Base-by-base conservation (phyloP, 2,329 filamentous ascomycete genomes). In the Penicillium sp. region DNA sequence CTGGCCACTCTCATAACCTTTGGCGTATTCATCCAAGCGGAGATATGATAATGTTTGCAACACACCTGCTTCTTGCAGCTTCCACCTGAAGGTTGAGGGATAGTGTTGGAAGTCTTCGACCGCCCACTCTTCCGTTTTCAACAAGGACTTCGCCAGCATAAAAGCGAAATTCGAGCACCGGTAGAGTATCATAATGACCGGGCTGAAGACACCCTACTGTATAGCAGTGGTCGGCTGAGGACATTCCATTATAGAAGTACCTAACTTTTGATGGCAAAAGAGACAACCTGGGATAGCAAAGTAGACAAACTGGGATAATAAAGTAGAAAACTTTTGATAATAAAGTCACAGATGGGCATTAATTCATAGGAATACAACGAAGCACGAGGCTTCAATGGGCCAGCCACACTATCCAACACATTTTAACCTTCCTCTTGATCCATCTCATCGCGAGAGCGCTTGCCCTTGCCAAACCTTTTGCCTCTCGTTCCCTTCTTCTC, bases 371-470 rank as follows among this genome's bases (percentile, higher is more conserved):
- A 15, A 37, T 51, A 63, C 44, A 64, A 60, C 22, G 30, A 42
- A 49, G 38, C 13, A 38, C 33, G 33, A 15, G 17, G 12, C 53
- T 59, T 30, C 24, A 45, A 58, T 61, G 59, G 61, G 26, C 55
- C 56, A 60, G 59, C 57, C 59, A 64, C 6, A 53, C 33, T 38
- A 33, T 40, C 33, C 13, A 9, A 24, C 35, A 24, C 35, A 17
- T 42, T 56, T 56, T 37, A 91, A 68, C 89, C 88, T 76, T 93
- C 90, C 69, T 92, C 91, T 49, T 83, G 82, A 76, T 94, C 91
- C 90, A 93, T 93, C 55, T 88, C 83, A 73, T 87, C 86, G 47
- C 86, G 79, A 55, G 81, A 80, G 55, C 81, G 82, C 71, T 85
- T 86, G 53, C 82, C 84, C 77, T 85, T 83, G 30, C 85, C 86